Conservation (phyloP, 495 filamentous ascomycete species). For the Tuber melanosporum region DNA sequence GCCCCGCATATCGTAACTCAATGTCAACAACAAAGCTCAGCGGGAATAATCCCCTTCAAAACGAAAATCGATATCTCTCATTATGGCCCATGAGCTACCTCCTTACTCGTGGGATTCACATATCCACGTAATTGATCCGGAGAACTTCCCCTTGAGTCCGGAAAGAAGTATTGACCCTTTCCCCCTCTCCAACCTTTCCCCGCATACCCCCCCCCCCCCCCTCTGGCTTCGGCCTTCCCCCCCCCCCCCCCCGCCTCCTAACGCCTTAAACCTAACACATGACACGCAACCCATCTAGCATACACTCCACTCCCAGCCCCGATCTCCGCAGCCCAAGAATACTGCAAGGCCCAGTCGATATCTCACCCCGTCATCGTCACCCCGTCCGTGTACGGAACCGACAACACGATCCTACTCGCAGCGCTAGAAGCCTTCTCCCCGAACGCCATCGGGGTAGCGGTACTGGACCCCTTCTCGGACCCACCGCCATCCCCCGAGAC, state of each 20-base stretch:
- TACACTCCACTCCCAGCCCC: neutral
- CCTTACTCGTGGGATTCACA: slow-evolving; percentile 3
- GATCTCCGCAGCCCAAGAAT: neutral
- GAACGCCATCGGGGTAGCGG: neutral
- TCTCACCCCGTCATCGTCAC: slow-evolving; percentile 4
- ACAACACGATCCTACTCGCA: neutral
- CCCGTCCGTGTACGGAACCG: slow-evolving; percentile 1
- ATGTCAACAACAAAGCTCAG: slow-evolving; percentile 1
- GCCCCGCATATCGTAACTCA: neutral
- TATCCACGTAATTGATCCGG: neutral
- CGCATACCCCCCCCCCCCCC: neutral
- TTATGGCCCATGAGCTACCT: neutral
- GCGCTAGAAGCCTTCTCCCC: slow-evolving; percentile 1
- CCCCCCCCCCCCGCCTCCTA: neutral
- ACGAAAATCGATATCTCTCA: neutral
- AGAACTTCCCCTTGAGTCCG: neutral
- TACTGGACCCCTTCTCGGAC: neutral
- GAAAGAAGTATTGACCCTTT: slow-evolving; percentile 2
- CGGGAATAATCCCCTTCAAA: neutral
- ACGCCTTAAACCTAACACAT: neutral
- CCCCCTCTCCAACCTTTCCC: neutral
- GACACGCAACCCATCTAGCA: neutral
- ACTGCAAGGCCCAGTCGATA: neutral
- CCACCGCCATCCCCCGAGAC: neutral
- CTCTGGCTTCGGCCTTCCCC: neutral